Conservation (phyloP, 306 rosid species). For the Crotalaria pallida region DNA sequence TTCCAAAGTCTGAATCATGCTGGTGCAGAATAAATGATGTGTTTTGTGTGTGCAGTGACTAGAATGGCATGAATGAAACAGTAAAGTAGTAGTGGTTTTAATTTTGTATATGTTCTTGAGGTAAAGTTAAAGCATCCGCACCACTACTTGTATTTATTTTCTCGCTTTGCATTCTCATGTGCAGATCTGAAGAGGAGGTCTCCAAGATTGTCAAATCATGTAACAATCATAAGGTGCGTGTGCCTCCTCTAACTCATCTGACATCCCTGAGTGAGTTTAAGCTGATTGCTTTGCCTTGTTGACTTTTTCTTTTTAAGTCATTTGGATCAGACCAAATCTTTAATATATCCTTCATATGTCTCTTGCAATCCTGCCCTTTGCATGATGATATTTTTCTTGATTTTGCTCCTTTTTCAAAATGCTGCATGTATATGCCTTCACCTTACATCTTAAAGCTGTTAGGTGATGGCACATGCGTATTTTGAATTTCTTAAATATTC, state of each 20-base stretch:
- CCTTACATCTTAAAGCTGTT: no score
- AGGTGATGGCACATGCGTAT: not conserved
- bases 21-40: not conserved
- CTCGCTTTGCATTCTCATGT: constrained; percentile 17
- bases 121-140: not conserved
- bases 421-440: not conserved
- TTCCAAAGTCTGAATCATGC: not conserved
- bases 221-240: constrained; percentile 59
- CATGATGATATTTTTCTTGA: not conserved
- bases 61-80: constrained; percentile 6
- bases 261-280: not conserved
- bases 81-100: not conserved
- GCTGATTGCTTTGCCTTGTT: constrained; percentile 11
- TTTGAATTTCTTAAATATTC: not conserved
- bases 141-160: constrained; percentile 8
- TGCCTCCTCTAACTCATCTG: constrained; percentile 19
- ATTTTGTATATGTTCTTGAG: not conserved
- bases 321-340: not conserved
- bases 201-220: constrained; percentile 68
- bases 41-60: no score
- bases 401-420: not conserved
- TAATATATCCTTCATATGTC: not conserved
- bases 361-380: not conserved
- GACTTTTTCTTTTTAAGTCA: not conserved
- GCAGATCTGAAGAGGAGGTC: constrained; percentile 89